A percentile compares a stretch with the other conserved stretches of the same genome.
Conservation (phyloP, 2,329 filamentous ascomycete species). For the Xylariaceae sp. region DNA sequence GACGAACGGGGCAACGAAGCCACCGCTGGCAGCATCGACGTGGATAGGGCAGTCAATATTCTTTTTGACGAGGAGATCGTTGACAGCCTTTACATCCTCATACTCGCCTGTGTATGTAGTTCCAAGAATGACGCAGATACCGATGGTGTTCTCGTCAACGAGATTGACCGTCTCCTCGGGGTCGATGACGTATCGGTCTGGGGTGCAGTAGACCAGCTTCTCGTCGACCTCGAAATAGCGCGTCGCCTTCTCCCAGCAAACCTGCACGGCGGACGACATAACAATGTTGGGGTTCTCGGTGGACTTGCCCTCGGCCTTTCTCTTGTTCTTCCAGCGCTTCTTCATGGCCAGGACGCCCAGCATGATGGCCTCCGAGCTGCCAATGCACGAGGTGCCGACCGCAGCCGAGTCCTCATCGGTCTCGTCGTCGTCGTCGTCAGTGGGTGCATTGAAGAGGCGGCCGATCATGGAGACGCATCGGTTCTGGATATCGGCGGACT, state of each 20-base stretch:
- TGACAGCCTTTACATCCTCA: constrained; percentile 88
- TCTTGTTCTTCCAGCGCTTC: constrained; percentile 85
- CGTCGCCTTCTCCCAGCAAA: constrained; percentile 93
- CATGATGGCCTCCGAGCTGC: constrained; percentile 87
- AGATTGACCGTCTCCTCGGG: constrained; percentile 56
- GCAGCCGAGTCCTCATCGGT: constrained; percentile 48
- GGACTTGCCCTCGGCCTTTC: constrained; percentile 77
- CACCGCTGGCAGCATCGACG: constrained; percentile 87
- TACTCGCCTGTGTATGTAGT: constrained; percentile 96
- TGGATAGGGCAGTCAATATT: constrained; percentile 82
- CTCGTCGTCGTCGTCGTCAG: constrained; percentile 40
- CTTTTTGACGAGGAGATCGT: constrained; percentile 74
- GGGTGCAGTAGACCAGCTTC: constrained; percentile 66
- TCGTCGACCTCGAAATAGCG: constrained; percentile 93
- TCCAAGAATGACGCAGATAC: constrained; percentile 86
- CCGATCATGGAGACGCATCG: constrained; percentile 90
- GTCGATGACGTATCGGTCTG: constrained; percentile 60
- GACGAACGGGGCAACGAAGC: constrained; percentile 90
- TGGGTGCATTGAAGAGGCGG: constrained; percentile 78
- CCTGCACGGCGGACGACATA: constrained; percentile 95
- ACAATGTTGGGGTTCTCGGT: constrained; percentile 80
- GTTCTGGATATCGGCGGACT: constrained; percentile 82
- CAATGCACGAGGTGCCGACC: constrained; percentile 84
- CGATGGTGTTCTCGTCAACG: constrained; percentile 72
- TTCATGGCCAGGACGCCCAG: constrained; percentile 86